Evolutionary conservation across 73 alveolate genomes (phyloP).

Genomic region (Paramecium tetraurelia): DNA sequence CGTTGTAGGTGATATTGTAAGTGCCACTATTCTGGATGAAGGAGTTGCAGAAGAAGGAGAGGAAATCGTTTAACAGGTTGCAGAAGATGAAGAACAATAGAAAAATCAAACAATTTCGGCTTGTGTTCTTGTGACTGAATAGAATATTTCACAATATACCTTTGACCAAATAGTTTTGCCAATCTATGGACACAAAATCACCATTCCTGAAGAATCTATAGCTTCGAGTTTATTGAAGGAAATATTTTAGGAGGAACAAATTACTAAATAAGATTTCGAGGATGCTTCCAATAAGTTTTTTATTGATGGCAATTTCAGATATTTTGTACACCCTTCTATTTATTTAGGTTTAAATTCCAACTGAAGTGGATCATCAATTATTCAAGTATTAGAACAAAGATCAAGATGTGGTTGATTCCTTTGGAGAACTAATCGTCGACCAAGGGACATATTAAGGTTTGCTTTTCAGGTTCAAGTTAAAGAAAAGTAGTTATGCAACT

Average conservation of each 20-base stretch:
- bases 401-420: conserved; percentile 87
- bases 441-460: conserved; percentile 75
- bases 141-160: conserved; percentile 74
- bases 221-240: conserved; percentile 69
- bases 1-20: conserved; percentile 94
- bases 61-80: conserved; percentile 63
- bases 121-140: conserved; percentile 77
- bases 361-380: conserved; percentile 80
- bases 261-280: conserved; percentile 83
- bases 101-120: conserved; percentile 54
- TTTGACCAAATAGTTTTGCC: conserved; percentile 94
- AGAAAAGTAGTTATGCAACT: conserved; percentile 97
- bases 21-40: conserved; percentile 75
- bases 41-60: conserved; percentile 69
- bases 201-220: conserved; percentile 79
- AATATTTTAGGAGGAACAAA: conserved; percentile 83
- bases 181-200: conserved; percentile 84
- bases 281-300: conserved; percentile 68
- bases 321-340: conserved; percentile 63
- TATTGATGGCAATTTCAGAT: conserved; percentile 92
- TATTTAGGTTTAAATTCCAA: conserved; percentile 70
- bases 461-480: conserved; percentile 85
- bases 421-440: conserved; percentile 61
- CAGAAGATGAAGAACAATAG: conserved; percentile 70
- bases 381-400: conserved; percentile 81